These are phyloP conservation scores for Dryas octopetala DNA, from an alignment of 306 rosid species.

Conservation along the genomic window DNA sequence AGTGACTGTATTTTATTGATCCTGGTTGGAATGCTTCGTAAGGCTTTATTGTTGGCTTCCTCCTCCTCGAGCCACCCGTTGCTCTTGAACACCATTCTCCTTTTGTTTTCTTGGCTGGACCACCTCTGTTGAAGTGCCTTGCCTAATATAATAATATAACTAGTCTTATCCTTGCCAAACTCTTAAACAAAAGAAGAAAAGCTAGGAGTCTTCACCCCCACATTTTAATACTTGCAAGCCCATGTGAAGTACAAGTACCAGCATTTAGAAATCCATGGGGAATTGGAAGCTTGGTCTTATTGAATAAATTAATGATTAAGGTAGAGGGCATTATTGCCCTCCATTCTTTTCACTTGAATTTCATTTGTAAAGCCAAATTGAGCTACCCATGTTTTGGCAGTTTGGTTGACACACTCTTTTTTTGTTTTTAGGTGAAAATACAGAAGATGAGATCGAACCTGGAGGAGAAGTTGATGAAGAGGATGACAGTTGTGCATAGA, in stretches of 20 bases:
- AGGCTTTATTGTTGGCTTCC: slow-evolving; percentile 31
- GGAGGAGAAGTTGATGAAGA: slow-evolving; percentile 95
- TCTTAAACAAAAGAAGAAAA: slow-evolving; percentile 9
- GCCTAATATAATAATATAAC: slow-evolving; percentile 8
- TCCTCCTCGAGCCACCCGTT: slow-evolving; percentile 76
- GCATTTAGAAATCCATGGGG: slow-evolving; percentile 29
- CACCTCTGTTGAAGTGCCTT: slow-evolving; percentile 28
- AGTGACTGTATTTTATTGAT: slow-evolving; percentile 16
- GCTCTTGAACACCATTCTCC: slow-evolving; percentile 22
- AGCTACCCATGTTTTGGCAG: not conserved
- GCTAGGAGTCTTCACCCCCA: slow-evolving; percentile 26
- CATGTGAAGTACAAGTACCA: slow-evolving; percentile 41
- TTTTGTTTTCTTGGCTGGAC: slow-evolving; percentile 42
- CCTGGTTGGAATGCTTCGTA: slow-evolving; percentile 29
- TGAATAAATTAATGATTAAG: slow-evolving; percentile 1
- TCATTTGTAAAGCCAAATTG: not conserved
- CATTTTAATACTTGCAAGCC: slow-evolving; percentile 24
- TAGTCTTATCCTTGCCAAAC: slow-evolving; percentile 2
- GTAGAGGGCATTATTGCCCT: not conserved
- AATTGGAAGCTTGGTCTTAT: slow-evolving; percentile 33
- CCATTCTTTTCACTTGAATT: not conserved
- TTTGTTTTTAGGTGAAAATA: slow-evolving; percentile 65
- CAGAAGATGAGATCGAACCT: slow-evolving; percentile 91
- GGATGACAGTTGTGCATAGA: slow-evolving; percentile 71
- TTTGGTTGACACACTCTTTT: not conserved